These are phyloP conservation scores for Leucogyrophana mollusca DNA, from an alignment of 768 basidiomycete species.

Conservation along the genomic window DNA sequence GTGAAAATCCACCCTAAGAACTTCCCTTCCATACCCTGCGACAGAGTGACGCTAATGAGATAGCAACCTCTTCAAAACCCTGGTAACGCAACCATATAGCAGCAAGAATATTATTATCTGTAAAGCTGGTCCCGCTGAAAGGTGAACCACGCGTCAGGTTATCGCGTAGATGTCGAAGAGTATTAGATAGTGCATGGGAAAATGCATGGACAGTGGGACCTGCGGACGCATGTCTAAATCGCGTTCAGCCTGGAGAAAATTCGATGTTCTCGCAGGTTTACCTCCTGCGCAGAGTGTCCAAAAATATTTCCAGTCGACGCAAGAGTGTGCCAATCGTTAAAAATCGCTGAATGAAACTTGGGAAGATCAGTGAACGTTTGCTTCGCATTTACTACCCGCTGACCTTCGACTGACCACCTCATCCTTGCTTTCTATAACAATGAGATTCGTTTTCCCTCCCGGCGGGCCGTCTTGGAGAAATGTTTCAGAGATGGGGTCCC, in stretches of 20 bases:
- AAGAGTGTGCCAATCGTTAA: slow-evolving; percentile 65
- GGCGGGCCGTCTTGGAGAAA: slow-evolving; percentile 50
- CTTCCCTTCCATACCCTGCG: slow-evolving; percentile 46
- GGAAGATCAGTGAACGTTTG: slow-evolving; percentile 1
- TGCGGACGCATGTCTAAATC: slow-evolving; percentile 40
- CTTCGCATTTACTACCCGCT: slow-evolving; percentile 4
- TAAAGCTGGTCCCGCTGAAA: slow-evolving; percentile 17
- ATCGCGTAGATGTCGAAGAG: slow-evolving; percentile 51
- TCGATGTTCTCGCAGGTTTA: slow-evolving; percentile 22
- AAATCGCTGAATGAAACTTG: slow-evolving; percentile 61
- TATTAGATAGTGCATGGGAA: slow-evolving; percentile 59
- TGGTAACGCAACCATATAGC: slow-evolving; percentile 52
- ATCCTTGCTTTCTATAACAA: slow-evolving; percentile 56
- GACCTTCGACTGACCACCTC: slow-evolving; percentile 59
- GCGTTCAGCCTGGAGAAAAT: slow-evolving; percentile 1
- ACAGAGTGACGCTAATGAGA: slow-evolving; percentile 57
- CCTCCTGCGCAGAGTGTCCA: slow-evolving; percentile 49
- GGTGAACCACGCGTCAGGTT: slow-evolving; percentile 41
- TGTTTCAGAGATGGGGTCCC: slow-evolving; percentile 54
- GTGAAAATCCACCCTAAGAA: not conserved
- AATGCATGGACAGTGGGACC: slow-evolving; percentile 65
- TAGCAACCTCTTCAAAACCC: slow-evolving; percentile 45
- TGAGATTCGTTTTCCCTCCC: slow-evolving; percentile 30
- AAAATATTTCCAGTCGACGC: slow-evolving; percentile 61
- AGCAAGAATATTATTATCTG: slow-evolving; percentile 28